Base-by-base conservation (phyloP, 768 basidiomycete species). In the Trametes sanguinea region DNA sequence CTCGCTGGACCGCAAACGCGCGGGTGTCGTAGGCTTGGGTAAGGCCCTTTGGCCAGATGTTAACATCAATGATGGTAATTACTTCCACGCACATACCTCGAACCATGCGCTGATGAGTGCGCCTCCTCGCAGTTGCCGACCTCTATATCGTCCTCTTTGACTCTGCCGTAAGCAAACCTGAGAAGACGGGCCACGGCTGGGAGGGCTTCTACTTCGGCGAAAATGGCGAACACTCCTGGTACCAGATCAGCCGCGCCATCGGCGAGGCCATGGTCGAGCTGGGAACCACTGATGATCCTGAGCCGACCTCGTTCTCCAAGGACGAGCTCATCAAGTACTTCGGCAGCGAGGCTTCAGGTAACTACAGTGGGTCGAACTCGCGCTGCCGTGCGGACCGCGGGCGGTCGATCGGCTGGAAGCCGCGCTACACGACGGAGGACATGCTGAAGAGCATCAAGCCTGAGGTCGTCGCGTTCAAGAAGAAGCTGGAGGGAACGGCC, bases 21-120 rank as follows among this genome's bases (percentile, higher is more conserved):
- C 77, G 0, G 85, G 84, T 11, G 73, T 84, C 66, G 74, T 88
- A 3, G 86, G 87, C 0, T 66, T 77, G 44, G 88, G 88, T 1
- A 73, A 77, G 67, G 85, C 87, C 56, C 46, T 84, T 6, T 89
- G 85, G 87, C 79, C 81, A 0, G 75, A 84, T 62, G 81, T n/a
- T n/a, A n/a, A n/a, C n/a, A n/a, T n/a, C n/a, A n/a, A n/a, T n/a
- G n/a, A n/a, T n/a, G n/a, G n/a, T n/a, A n/a, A n/a, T n/a, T n/a
- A n/a, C n/a, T n/a, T n/a, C n/a, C n/a, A n/a, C n/a, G n/a, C n/a
- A n/a, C n/a, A n/a, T n/a, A n/a, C n/a, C n/a, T n/a, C n/a, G n/a
- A n/a, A n/a, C n/a, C n/a, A 13, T 4, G 10, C 42, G 7, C 42
- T 43, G 7, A 43, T 5, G 5, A 16, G 1, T 2, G 1, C n/a